A percentile compares a stretch with the other conserved stretches of the same genome.
Evolutionary conservation across 2,329 filamentous ascomycete genomes (phyloP).

Genomic region (Fusarium pseudonygamai): DNA sequence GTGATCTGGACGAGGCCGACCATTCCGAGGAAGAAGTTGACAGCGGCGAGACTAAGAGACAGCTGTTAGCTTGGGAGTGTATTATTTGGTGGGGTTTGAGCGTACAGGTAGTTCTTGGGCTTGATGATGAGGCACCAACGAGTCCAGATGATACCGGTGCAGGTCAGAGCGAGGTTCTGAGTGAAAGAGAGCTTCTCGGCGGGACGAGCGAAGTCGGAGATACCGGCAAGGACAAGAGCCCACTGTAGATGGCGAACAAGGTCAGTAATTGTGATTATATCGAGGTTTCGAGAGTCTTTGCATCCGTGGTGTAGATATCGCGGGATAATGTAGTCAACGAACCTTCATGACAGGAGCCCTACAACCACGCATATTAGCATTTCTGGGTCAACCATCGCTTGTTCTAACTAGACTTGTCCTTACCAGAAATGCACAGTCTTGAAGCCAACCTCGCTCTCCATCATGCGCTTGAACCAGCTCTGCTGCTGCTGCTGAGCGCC

Average conservation of each 20-base stretch:
- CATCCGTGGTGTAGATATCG: neutral
- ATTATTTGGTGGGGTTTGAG: conserved; percentile 20
- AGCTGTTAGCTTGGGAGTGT: neutral
- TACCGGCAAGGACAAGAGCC: conserved; percentile 90
- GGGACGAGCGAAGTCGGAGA: conserved; percentile 90
- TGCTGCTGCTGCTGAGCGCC: conserved; percentile 56
- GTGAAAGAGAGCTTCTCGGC: conserved; percentile 92
- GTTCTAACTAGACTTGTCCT: neutral
- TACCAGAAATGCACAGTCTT: conserved; percentile 99
- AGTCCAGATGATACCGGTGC: conserved; percentile 96
- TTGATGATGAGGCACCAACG: conserved; percentile 98
- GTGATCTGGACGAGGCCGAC: conserved; percentile 85
- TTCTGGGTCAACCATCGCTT: neutral
- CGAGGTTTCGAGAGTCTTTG: neutral
- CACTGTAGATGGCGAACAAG: conserved; percentile 64
- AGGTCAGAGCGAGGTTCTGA: conserved; percentile 89
- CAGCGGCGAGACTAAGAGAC: conserved; percentile 77
- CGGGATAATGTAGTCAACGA: conserved; percentile 30
- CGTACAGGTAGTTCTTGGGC: conserved; percentile 88
- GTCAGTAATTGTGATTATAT: conserved; percentile 16
- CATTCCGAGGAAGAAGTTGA: conserved; percentile 96
- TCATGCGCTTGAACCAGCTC: conserved; percentile 78
- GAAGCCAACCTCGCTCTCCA: conserved; percentile 81
- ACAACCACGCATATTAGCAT: conserved; percentile 35
- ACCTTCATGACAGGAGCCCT: conserved; percentile 94